Evolutionary conservation across 257 asterid species (phyloP), one percentile per base, ranked within the genome.

Genomic region (Fraxinus americana): DNA sequence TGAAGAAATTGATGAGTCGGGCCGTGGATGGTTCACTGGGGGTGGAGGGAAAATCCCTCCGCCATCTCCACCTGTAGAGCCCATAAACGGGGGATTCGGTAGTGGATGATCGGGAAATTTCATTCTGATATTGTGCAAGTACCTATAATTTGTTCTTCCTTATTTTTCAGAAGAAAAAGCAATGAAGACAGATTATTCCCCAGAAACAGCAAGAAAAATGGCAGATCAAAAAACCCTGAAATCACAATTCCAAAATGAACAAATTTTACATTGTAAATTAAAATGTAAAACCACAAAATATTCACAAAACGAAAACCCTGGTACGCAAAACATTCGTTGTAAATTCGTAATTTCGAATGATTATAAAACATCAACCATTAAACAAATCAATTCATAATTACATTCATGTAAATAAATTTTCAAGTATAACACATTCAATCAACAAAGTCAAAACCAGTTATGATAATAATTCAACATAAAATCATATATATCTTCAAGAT

Each of bases 81-180:
- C 54, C 54, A 45, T 45, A 45, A 10, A 45, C 19, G 14, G 54
- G 1, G 54, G 14, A 45, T 11, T 45, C 17, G 89, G 89, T 54
- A 79, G 80, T 1, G 86, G 72, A 45, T 87, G 88, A 87, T 91
- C 91, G 21, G 92, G 90, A 84, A 80, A 91, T 87, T 90, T 89
- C 97, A 93, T 92, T 17, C 79, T 13, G 54, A 45, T 45, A 45
- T 12, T 4, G 54, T 14, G 54, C 54, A 45, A 45, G 16, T 1
- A 45, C 54, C 2, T 45, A 45, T 13, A 10, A 14, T 14, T 45
- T 45, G 5, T 77, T 67, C 19, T 68, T 50, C 14, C 34, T 19
- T 45, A 45, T 45, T 45, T 14, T 14, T 73, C 4, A 17, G 43
- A 2, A 45, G 5, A 13, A 35, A 65, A 6, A 34, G 4, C 2